Evolutionary conservation across 768 basidiomycete species (phyloP), one percentile per base, ranked within the genome.

Genomic region (Suillus variegatus): DNA sequence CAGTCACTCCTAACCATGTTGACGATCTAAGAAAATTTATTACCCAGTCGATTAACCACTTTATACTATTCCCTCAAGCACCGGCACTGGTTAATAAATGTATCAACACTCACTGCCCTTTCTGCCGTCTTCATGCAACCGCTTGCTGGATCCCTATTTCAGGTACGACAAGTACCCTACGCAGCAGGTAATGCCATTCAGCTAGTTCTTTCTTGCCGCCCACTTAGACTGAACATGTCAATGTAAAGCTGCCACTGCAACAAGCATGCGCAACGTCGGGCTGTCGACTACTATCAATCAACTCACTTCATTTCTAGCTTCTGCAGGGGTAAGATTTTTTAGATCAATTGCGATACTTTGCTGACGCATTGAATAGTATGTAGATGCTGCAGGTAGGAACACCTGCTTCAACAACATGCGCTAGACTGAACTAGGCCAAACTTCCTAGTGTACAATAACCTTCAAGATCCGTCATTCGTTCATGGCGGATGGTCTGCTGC

Each of bases 381-480:
- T 64, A 32, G 66, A 73, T 14, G 73, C 76, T 40, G 76, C 75
- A 65, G 68, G 76, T 76, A 61, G 65, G 51, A 25, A 10, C 9
- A 12, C 49, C 18, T 51, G 25, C 22, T 35, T 2, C 20, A n/a
- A 58, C 40, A 14, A 4, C n/a, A 28, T 41, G 25, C 9, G 40
- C 25, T 28, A 18, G 5, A 25, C 40, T 58, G 40, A 58, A 28
- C 3, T 41, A 41, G 18, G 18, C 68, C 36, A 70, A 61, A 38
- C 6, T 28, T 32, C 32, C 47, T 14, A 76, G 75, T 75, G 12
- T 76, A 78, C 49, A 66, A 85, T 67, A 69, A 73, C 20, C 72
- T 90, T 7, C 70, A 76, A 6, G 86, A 88, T 64, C 90, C 90
- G 1, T 85, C 87, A 9, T 91, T 89, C 69, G 77, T 90, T 25